These are phyloP conservation scores for Ramaria sp. DNA, from an alignment of 768 basidiomycete genomes.

Conservation along the genomic window DNA sequence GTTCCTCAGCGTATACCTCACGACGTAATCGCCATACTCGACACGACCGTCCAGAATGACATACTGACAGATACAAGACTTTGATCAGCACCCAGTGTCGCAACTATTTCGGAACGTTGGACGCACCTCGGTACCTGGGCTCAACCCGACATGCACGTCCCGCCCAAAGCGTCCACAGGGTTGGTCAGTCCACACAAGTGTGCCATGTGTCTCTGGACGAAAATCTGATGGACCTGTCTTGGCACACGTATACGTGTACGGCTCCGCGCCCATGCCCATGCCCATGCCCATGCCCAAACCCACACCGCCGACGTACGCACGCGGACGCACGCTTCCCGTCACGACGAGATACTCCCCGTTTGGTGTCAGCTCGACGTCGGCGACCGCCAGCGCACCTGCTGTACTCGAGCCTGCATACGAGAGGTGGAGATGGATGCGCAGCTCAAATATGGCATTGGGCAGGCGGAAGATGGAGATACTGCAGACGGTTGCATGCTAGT, in stretches of 20 bases:
- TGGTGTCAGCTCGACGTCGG: slow-evolving; percentile 1
- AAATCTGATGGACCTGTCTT: too few relatives aligned
- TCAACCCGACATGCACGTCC: not conserved
- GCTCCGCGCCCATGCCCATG: not conserved
- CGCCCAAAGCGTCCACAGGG: slow-evolving; percentile 1
- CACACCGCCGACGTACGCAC: not conserved
- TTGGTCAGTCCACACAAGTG: slow-evolving; percentile 1
- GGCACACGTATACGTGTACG: not conserved
- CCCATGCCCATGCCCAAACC: not conserved
- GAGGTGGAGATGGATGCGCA: not conserved
- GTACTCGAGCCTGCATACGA: too few relatives aligned
- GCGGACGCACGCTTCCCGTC: not conserved
- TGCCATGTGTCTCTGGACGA: not conserved
- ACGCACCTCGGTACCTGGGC: not conserved
- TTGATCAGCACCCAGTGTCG: too few relatives aligned
- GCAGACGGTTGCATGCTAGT: not conserved
- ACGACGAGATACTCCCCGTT: not conserved
- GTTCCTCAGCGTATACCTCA: too few relatives aligned
- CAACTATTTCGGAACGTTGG: too few relatives aligned
- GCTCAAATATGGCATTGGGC: slow-evolving; percentile 1
- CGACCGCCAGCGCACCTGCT: not conserved
- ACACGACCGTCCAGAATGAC: too few relatives aligned
- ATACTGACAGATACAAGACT: too few relatives aligned
- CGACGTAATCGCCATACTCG: too few relatives aligned
- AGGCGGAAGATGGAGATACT: not conserved